Base-by-base conservation (phyloP, 345 rosid genomes). In the Salix udensis region DNA sequence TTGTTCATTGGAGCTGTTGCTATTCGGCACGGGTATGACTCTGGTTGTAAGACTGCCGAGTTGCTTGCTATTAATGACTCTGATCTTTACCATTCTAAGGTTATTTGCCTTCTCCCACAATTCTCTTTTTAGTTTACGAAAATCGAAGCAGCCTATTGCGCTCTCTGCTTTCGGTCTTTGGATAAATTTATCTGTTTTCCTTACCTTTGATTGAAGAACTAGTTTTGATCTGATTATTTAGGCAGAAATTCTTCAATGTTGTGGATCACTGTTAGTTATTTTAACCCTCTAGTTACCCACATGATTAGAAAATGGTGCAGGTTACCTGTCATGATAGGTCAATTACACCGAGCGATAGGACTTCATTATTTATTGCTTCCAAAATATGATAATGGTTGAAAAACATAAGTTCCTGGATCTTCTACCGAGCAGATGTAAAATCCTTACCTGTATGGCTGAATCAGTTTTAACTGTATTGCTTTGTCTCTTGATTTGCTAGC, bases 41-140 rank as follows among this genome's bases (percentile, higher is more conserved):
- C 87, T 81, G 92, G 94, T 21, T 95, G 98, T 77, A 77, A 80
- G 46, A 86, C 73, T 60, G 96, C 97, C 48, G 88, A 95, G 84
- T 87, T 95, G 87, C 96, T 95, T 37, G 98, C 98, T 74, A 91
- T 95, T 84, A 90, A 90, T 69, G 98, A 95, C 82, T 87, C 97
- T 16, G 93, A 92, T 70, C 87, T 92, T 81, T 91, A 91, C 81
- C 98, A 95, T 83, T 77, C 89, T 73, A 95, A 93, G 96, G 97
- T 94, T 72, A 15, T 67, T 81, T 28, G 23, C 28, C 26, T 23
- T 68, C 50, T 48, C 65, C 19, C 48, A 76, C 70, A 23, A 24
- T 69, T 6, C 16, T 8, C 4, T 5, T 62, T n/a, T n/a, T 34
- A 48, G 52, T 48, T 61, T 5, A 34, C 26, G 13, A 14, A 39